A percentile compares a stretch with the other conserved stretches of the same genome.
phyloP scores from a whole-genome alignment of 495 filamentous ascomycete species.

The Astrothelium macrocarpum region DNA sequence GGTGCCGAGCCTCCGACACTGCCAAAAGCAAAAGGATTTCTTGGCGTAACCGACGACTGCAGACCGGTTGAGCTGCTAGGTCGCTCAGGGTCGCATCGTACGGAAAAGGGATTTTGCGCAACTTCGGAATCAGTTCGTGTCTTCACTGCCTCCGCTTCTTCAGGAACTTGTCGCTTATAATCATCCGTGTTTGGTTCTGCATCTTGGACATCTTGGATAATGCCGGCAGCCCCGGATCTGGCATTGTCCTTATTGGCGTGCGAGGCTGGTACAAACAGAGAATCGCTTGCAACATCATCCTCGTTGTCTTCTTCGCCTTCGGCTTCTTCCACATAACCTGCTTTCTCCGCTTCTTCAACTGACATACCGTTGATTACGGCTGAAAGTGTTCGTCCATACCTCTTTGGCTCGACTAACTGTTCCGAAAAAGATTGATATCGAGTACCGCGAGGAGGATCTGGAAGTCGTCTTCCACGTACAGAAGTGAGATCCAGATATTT shows the following conservation, averaged over 20 bases:
- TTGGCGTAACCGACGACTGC: neutral
- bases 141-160: neutral
- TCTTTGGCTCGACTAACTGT: slow-evolving; percentile 19
- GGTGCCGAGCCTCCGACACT: neutral
- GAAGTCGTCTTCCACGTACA: slow-evolving; percentile 12
- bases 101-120: neutral
- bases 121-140: neutral
- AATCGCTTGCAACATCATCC: slow-evolving; percentile 15
- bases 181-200: neutral
- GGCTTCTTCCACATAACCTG: slow-evolving; percentile 15
- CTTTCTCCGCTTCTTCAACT: slow-evolving; percentile 15
- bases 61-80: neutral
- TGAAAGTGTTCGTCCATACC: slow-evolving; percentile 18
- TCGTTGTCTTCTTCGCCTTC: slow-evolving; percentile 10
- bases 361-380: slow-evolving; percentile 21
- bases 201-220: neutral
- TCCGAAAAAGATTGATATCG: slow-evolving; percentile 17
- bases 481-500: slow-evolving; percentile 28
- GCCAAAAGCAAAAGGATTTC: slow-evolving; percentile 11
- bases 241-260: neutral
- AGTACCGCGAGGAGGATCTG: slow-evolving; percentile 11
- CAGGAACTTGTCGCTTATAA: neutral
- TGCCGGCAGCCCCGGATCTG: neutral
- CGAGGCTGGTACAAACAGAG: slow-evolving; percentile 14
- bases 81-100: neutral